A percentile compares a stretch with the other conserved stretches of the same genome.
Conservation (phyloP, 331 rosid genomes). For the Acacia concinna region DNA sequence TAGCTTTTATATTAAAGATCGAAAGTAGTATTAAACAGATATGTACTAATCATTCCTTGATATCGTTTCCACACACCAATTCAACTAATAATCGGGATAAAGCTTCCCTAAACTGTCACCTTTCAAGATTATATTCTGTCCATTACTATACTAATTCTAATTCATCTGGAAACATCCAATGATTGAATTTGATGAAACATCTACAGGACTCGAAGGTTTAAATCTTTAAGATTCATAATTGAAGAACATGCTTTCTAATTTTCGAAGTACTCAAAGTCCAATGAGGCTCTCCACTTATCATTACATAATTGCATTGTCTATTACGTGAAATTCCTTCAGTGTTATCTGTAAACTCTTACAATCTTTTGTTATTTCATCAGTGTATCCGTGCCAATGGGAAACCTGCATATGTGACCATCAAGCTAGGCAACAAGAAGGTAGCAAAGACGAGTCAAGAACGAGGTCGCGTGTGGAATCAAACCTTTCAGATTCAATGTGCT, state of each 20-base stretch:
- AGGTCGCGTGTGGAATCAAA: constrained; percentile 87
- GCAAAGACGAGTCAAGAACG: constrained; percentile 60
- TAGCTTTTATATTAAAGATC: too few species aligned
- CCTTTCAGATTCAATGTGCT: constrained; percentile 81
- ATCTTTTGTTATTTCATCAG: constrained; percentile 42
- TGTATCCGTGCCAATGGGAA: constrained; percentile 63
- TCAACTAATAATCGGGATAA: background rate
- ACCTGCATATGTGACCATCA: constrained; percentile 72
- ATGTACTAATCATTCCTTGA: background rate
- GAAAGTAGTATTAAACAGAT: background rate
- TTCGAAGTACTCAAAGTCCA: background rate
- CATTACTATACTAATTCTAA: background rate
- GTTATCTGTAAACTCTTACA: background rate
- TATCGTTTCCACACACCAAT: background rate
- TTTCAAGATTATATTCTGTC: background rate
- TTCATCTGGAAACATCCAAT: background rate
- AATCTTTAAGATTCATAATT: background rate
- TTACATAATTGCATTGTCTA: background rate
- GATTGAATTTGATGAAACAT: background rate
- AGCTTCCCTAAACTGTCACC: background rate
- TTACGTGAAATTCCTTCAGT: background rate
- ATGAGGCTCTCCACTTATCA: background rate
- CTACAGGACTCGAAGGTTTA: background rate
- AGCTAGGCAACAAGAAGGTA: constrained; percentile 56
- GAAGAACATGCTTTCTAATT: background rate